phyloP scores from a whole-genome alignment of 2,329 filamentous ascomycete genomes.

The Nigrospora osmanthi region DNA sequence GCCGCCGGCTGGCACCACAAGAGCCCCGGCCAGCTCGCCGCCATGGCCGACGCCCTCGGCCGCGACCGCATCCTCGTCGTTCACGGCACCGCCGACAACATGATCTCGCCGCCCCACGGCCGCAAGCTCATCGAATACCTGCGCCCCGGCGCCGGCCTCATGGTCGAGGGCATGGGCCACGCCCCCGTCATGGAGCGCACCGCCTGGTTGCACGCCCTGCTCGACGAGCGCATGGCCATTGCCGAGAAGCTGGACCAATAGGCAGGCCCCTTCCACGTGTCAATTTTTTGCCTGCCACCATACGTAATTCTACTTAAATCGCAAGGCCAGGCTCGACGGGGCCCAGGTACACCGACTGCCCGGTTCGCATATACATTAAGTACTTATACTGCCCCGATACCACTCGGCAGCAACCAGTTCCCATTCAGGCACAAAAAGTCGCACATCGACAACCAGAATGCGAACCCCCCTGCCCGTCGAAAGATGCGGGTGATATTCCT shows the following conservation, averaged over 20 bases:
- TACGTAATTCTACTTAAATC: too few relatives aligned
- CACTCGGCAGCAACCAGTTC: too few relatives aligned
- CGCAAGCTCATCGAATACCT: constrained; percentile 59
- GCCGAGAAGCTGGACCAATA: constrained; percentile 34
- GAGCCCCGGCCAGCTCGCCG: constrained; percentile 53
- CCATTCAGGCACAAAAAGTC: too few relatives aligned
- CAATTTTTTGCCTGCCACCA: too few relatives aligned
- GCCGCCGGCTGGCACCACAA: constrained; percentile 79
- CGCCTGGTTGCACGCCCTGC: constrained; percentile 57
- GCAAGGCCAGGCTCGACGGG: too few relatives aligned
- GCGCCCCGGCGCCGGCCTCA: constrained; percentile 49
- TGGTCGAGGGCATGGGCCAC: constrained; percentile 69
- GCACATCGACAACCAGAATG: too few relatives aligned
- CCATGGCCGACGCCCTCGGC: constrained; percentile 61
- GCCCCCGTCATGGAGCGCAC: constrained; percentile 65
- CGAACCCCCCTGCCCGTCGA: too few relatives aligned
- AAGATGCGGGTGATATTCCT: too few relatives aligned
- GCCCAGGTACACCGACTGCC: too few relatives aligned
- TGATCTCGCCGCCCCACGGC: constrained; percentile 68
- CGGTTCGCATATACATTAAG: too few relatives aligned
- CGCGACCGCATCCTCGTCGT: constrained; percentile 67
- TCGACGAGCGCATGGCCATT: constrained; percentile 48
- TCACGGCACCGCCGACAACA: constrained; percentile 69
- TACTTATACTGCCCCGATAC: too few relatives aligned
- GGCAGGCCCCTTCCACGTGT: too few relatives aligned